A percentile compares a stretch with the other conserved stretches of the same genome.
Evolutionary conservation across 2,329 filamentous ascomycete species (phyloP).

Genomic region (Fusarium staphyleae): DNA sequence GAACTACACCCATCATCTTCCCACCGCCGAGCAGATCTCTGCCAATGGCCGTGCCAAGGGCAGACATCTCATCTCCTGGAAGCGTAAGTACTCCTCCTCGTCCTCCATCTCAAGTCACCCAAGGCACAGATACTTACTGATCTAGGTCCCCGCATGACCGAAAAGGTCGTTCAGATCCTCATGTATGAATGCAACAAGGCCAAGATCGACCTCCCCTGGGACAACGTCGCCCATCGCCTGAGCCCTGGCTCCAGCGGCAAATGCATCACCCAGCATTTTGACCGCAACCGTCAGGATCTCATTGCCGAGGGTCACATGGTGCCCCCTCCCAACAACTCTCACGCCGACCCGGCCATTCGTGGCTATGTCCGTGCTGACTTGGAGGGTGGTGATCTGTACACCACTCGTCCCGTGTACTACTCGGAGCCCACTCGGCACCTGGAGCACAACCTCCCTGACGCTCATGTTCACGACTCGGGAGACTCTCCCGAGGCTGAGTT

Average conservation of each 20-base stretch:
- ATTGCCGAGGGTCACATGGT: conserved; percentile 52
- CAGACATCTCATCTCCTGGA: conserved; percentile 53
- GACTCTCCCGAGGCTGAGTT: background rate
- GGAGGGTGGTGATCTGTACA: conserved; percentile 35
- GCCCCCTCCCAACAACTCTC: conserved; percentile 46
- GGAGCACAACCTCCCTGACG: conserved; percentile 43
- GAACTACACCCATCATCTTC: conserved; percentile 33
- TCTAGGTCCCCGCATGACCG: conserved; percentile 54
- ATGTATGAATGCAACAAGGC: conserved; percentile 49
- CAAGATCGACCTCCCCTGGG: conserved; percentile 49
- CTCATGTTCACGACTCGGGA: background rate
- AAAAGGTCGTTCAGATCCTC: conserved; percentile 53
- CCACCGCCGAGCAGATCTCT: conserved; percentile 37
- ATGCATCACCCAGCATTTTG: conserved; percentile 49
- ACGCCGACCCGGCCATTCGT: conserved; percentile 40
- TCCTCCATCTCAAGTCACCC: background rate
- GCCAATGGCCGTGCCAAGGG: conserved; percentile 44
- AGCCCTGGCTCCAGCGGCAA: conserved; percentile 51
- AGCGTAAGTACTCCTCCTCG: conserved; percentile 45
- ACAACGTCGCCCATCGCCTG: conserved; percentile 50
- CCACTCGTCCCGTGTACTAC: conserved; percentile 43
- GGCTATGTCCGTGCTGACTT: conserved; percentile 44
- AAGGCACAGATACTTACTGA: conserved; percentile 1
- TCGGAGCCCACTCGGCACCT: conserved; percentile 45
- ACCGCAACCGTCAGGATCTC: conserved; percentile 46